Conservation (phyloP, 2,329 filamentous ascomycete genomes). For the Cladophialophora chaetospira region DNA sequence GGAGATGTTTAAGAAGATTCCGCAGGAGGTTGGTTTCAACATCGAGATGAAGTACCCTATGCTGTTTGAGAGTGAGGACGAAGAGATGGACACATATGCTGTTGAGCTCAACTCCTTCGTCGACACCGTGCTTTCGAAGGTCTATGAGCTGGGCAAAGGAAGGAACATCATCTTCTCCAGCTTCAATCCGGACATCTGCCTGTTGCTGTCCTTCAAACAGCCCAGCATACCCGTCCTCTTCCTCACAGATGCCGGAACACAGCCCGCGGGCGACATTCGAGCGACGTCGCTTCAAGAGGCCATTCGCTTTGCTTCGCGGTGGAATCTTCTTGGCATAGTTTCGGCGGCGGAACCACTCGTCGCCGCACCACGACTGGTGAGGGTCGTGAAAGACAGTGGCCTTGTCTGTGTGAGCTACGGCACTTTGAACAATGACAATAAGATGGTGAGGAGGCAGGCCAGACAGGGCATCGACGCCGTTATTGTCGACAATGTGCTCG, state of each 20-base stretch:
- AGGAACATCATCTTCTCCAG: slow-evolving; percentile 97
- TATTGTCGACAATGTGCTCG: slow-evolving; percentile 92
- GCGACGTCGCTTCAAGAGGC: slow-evolving; percentile 93
- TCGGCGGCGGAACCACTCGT: slow-evolving; percentile 85
- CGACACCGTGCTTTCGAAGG: slow-evolving; percentile 85
- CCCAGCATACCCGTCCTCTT: slow-evolving; percentile 95
- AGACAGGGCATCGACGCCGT: slow-evolving; percentile 96
- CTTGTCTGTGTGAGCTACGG: slow-evolving; percentile 95
- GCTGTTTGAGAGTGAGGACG: slow-evolving; percentile 91
- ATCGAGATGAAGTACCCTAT: slow-evolving; percentile 99
- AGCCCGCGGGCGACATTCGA: slow-evolving; percentile 79
- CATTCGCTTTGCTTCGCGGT: slow-evolving; percentile 87
- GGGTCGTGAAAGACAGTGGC: slow-evolving; percentile 90
- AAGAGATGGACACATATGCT: slow-evolving; percentile 95
- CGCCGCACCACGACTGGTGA: slow-evolving; percentile 82
- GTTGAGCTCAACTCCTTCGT: slow-evolving; percentile 96
- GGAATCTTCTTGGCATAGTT: slow-evolving; percentile 93
- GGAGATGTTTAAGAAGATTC: slow-evolving; percentile 84
- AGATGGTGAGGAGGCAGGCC: slow-evolving; percentile 86
- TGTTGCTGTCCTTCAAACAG: slow-evolving; percentile 94
- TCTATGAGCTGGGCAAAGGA: slow-evolving; percentile 79
- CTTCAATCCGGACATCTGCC: slow-evolving; percentile 96
- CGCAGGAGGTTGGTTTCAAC: slow-evolving; percentile 86
- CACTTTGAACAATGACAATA: slow-evolving; percentile 81
- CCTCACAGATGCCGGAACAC: slow-evolving; percentile 84